Base-by-base conservation (phyloP, 202 grass and related monocot genomes). In the Carex arenaria region DNA sequence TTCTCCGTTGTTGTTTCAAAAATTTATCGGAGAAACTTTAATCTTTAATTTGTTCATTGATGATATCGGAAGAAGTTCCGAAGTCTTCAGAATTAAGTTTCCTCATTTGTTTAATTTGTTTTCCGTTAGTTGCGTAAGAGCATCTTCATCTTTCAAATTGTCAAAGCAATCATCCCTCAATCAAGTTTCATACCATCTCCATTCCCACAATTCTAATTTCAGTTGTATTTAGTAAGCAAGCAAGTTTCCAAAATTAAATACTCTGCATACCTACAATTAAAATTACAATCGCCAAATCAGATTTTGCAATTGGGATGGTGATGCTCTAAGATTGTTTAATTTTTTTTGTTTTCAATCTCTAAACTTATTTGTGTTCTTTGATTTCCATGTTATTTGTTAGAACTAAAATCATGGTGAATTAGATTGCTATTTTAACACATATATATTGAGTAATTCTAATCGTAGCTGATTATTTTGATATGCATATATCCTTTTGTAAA, bases 281-380 rank as follows among this genome's bases (percentile, higher is more conserved):
- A 13, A 49, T 47, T 72, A 19, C 42, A 71, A 47, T 71, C 17
- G 15, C 32, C 32, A 1, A 8, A 20, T 18, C 10, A 71, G 9
- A n/a, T 22, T 45, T 71, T 71, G 64, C 64, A 71, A 47, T 6
- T 45, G 67, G 36, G 68, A 72, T 72, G 68, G 38, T 72, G 68
- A 72, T 47, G 68, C 40, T 72, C 10, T 47, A n/a, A 7, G 38
- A 23, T 23, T 54, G 1, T 38, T 26, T 26, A 26, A 1, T 26
- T 26, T 26, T 26, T n/a, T 69, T 15, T 72, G 1, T 30, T 17
- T 7, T n/a, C 71, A 9, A 69, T 69, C 36, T 69, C 38, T 69
- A 18, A 69, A 43, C 7, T 69, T 43, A 10, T 42, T 66, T 68
- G 23, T 6, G 10, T 6, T n/a, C 38, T 38, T 38, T 67, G 17